Evolutionary conservation across 148 eudicot species (phyloP), one percentile per base, ranked within the genome.

Genomic region (Linanthus parryae): DNA sequence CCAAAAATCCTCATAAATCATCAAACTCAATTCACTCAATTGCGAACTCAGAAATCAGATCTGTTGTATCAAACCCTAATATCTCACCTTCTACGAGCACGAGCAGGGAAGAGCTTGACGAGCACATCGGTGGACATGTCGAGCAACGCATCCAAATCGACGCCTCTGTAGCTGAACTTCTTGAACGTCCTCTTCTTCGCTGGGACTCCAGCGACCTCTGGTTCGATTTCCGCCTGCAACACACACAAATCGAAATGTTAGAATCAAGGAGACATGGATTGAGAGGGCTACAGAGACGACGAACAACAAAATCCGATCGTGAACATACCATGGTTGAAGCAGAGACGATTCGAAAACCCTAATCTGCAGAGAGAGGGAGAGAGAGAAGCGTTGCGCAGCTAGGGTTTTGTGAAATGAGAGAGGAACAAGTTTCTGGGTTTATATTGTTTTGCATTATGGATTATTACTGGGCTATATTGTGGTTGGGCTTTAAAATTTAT

Each of bases 61-160:
- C 35, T 5, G 35, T 5, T 31, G 35, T 31, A 31, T 5, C 11
- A 11, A 31, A 31, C 11, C 11, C 7, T 31, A 31, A 31, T 11
- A 11, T 5, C 11, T n/a, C n/a, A 81, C 88, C 83, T 82, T 69
- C 88, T 42, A 15, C 83, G 70, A 70, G 75, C 64, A 35, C 88
- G 80, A 38, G 75, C 75, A 8, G 46, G 33, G 53, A 68, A 72
- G 43, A 76, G 68, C 66, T 72, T 72, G 68, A 69, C 75, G 20
- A 77, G 78, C 17, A 69, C 75, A 58, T 77, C 82, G 11, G 77
- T 72, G 19, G 77, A 61, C 77, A 76, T 72, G 48, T 72, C 82
- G 7, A 76, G 65, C 25, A 77, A 64, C 39, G 72, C 57, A 58
- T 77, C 82, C 57, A 77, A 62, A 69, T 77, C 82, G 7, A 69